These are phyloP conservation scores for Podospora anserina DNA, from an alignment of 495 filamentous ascomycete genomes.

Conservation along the genomic window DNA sequence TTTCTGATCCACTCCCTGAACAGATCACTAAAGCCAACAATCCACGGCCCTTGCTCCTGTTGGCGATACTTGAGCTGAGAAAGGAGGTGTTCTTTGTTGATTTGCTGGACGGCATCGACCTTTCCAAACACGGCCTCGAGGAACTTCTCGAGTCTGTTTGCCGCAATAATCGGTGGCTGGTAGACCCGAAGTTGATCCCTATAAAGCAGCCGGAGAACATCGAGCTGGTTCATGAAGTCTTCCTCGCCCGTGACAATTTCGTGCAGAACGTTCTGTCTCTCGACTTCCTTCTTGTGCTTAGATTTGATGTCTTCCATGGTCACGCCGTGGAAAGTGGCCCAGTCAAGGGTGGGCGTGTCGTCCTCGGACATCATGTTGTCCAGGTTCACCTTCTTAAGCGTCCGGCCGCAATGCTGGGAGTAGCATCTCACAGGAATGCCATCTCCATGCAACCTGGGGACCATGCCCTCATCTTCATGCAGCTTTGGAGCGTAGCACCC, in stretches of 20 bases:
- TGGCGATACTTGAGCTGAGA: slow-evolving; percentile 96
- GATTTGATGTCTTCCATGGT: slow-evolving; percentile 68
- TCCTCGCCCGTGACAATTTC: slow-evolving; percentile 96
- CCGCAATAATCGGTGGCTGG: slow-evolving; percentile 77
- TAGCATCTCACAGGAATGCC: slow-evolving; percentile 76
- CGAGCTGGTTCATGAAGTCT: slow-evolving; percentile 79
- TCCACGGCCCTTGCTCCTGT: slow-evolving; percentile 92
- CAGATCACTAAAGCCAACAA: slow-evolving; percentile 91
- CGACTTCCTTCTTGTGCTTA: slow-evolving; percentile 78
- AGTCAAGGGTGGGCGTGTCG: slow-evolving; percentile 70
- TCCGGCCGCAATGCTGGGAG: slow-evolving; percentile 88
- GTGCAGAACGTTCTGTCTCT: slow-evolving; percentile 90
- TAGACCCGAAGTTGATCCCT: slow-evolving; percentile 71
- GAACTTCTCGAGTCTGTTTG: slow-evolving; percentile 72
- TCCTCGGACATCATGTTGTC: slow-evolving; percentile 64
- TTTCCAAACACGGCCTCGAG: slow-evolving; percentile 83
- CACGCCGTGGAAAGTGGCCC: slow-evolving; percentile 87
- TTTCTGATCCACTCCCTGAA: slow-evolving; percentile 99
- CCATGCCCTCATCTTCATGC: slow-evolving; percentile 62
- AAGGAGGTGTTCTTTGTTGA: slow-evolving; percentile 91
- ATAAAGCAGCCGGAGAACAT: slow-evolving; percentile 80
- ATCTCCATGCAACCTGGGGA: slow-evolving; percentile 35
- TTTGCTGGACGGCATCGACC: slow-evolving; percentile 81
- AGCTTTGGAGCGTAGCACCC: slow-evolving; percentile 87
- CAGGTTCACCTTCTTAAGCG: slow-evolving; percentile 89